These are phyloP conservation scores for Smittium culicis DNA, from an alignment of 371 early-diverging fungal genomes.

Conservation along the genomic window DNA sequence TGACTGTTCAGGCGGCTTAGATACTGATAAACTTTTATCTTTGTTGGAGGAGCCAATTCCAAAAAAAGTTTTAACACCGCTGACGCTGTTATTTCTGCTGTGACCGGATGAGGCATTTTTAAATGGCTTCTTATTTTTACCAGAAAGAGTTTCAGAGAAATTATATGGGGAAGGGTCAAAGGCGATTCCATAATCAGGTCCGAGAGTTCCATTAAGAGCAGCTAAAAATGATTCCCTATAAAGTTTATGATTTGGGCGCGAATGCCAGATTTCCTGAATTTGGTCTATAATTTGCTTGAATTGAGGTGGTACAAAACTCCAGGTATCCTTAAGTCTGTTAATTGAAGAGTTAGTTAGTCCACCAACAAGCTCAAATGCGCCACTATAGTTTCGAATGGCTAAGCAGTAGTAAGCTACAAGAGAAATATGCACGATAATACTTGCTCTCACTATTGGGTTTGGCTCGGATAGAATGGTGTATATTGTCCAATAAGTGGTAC, in stretches of 20 bases:
- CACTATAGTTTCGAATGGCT: constrained; percentile 42
- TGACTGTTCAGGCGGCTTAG: neutral
- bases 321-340: constrained; percentile 33
- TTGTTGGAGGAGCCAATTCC: neutral
- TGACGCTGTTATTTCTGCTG: constrained; percentile 11
- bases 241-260: constrained; percentile 32
- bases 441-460: constrained; percentile 31
- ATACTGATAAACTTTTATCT: neutral
- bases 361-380: constrained; percentile 45
- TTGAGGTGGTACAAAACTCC: constrained; percentile 30
- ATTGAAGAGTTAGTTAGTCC: constrained; percentile 42
- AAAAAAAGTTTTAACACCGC: neutral
- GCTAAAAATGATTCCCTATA: constrained; percentile 34
- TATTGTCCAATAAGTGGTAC: constrained; percentile 42
- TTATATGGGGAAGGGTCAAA: constrained; percentile 18
- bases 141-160: neutral
- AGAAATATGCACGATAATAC: constrained; percentile 37
- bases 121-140: neutral
- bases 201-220: constrained; percentile 23
- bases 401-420: constrained; percentile 40
- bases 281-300: constrained; percentile 24
- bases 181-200: constrained; percentile 30
- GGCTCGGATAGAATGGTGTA: constrained; percentile 24
- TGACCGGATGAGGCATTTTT: constrained; percentile 3
- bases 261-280: constrained; percentile 25